These are phyloP conservation scores for Russula sp. DNA, from an alignment of 768 basidiomycete species.

Conservation along the genomic window DNA sequence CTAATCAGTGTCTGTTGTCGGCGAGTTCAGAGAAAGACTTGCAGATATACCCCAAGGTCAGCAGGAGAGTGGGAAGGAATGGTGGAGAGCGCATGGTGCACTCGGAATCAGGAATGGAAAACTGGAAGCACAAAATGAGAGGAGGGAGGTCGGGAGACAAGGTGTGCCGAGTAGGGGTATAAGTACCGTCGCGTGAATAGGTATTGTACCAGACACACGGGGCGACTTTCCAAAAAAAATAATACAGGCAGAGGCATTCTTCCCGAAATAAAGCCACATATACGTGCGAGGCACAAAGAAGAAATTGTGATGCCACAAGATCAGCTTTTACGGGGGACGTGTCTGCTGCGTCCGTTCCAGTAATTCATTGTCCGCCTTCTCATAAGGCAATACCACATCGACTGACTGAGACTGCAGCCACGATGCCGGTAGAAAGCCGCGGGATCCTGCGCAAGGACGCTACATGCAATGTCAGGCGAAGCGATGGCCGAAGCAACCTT, in stretches of 20 bases:
- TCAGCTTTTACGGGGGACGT: background rate
- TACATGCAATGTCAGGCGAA: background rate
- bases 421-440: background rate
- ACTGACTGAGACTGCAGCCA: background rate
- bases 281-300: background rate
- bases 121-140: background rate
- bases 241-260: background rate
- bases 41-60: background rate
- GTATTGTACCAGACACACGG: background rate
- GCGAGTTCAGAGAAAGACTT: background rate
- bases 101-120: background rate
- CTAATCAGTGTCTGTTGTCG: background rate
- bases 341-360: background rate
- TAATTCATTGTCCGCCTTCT: background rate
- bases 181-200: constrained; percentile 5
- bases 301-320: background rate
- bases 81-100: background rate
- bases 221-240: background rate
- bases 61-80: background rate
- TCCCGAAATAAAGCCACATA: background rate
- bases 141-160: too few relatives aligned
- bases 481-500: background rate
- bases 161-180: background rate
- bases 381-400: background rate
- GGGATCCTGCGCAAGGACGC: background rate